phyloP scores from a whole-genome alignment of 2,329 filamentous ascomycete genomes.

The Sporothrix globosa region DNA sequence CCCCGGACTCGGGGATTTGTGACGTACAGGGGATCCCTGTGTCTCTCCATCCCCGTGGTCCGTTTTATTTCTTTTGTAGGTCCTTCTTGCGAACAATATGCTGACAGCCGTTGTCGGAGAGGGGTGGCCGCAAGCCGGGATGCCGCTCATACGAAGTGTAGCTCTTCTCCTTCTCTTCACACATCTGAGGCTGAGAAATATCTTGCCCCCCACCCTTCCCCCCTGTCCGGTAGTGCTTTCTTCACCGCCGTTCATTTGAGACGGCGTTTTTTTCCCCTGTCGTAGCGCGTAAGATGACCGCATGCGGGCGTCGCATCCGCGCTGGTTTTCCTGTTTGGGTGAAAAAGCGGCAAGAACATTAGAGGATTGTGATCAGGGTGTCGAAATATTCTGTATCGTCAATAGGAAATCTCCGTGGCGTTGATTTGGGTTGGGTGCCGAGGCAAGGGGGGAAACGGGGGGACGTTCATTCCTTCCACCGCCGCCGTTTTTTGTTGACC shows the following conservation, averaged over 20 bases:
- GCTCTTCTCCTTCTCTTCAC: not conserved
- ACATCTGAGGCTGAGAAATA: not conserved
- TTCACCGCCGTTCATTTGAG: constrained; percentile 13
- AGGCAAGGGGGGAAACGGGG: too few species aligned
- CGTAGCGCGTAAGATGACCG: not conserved
- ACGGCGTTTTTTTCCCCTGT: not conserved
- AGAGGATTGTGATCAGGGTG: not conserved
- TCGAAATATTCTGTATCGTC: not conserved
- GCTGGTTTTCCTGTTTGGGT: not conserved
- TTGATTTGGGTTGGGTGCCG: too few species aligned
- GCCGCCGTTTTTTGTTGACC: not conserved
- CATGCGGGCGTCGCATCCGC: constrained; percentile 23
- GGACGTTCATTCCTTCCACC: not conserved
- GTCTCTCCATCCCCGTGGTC: not conserved
- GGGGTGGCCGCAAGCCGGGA: not conserved
- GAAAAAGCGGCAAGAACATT: not conserved
- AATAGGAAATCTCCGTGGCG: too few species aligned
- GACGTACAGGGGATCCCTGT: not conserved
- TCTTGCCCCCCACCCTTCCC: not conserved
- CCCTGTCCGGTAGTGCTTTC: not conserved
- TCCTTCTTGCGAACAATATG: not conserved
- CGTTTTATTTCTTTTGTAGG: not conserved
- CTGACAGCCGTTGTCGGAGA: constrained; percentile 16
- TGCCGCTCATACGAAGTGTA: not conserved
- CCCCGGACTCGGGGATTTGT: not conserved